Evolutionary conservation across 192 early-diverging fungal species (phyloP), one percentile per base, ranked within the genome.

Genomic region (Coemansia sp.): DNA sequence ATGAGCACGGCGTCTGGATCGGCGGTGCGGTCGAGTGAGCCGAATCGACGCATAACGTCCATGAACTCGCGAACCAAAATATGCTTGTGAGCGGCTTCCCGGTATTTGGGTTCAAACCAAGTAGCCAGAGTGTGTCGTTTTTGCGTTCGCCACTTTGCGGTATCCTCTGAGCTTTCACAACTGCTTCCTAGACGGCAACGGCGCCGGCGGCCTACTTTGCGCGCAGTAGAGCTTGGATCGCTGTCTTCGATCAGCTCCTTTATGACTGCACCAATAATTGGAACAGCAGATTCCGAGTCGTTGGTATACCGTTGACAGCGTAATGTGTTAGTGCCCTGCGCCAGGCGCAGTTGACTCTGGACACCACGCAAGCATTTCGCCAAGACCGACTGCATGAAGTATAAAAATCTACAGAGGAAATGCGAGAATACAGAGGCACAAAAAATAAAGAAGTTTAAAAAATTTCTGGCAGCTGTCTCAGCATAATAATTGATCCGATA

Each of bases 1-100:
- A 31, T 16, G 53, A 57, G 15, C 15, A 31, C 24, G 10, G 53
- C 15, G 29, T 27, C 53, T 31, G 53, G 53, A 16, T 31, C 53
- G 1, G 2, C 53, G 16, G 53, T 31, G 11, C 53, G 53, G 33
- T 57, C 53, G 20, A 57, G 27, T 20, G 24, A 49, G 15, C 46
- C 53, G 2, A 75, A 62, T 64, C 67, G 39, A 3, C 73, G 74
- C 22, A 82, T 40, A 18, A 62, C 43, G 3, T 65, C 4, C 22
- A 73, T 55, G 38, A 82, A 53, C 55, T 82, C 71, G 31, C 75
- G 75, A 18, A 82, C 63, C 61, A 82, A 55, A n/a, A 69, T 63
- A 43, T 81, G 70, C n/a, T 67, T 63, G 24, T 49, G 73, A 3
- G 27, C 53, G 29, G 15, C 29, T 31, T 57, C 29, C 27, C 29